Percentiles rank a stretch among this genome's conserved stretches.
Evolutionary conservation across 2,329 filamentous ascomycete species (phyloP).

Genomic region (Lachnellula willkommii): DNA sequence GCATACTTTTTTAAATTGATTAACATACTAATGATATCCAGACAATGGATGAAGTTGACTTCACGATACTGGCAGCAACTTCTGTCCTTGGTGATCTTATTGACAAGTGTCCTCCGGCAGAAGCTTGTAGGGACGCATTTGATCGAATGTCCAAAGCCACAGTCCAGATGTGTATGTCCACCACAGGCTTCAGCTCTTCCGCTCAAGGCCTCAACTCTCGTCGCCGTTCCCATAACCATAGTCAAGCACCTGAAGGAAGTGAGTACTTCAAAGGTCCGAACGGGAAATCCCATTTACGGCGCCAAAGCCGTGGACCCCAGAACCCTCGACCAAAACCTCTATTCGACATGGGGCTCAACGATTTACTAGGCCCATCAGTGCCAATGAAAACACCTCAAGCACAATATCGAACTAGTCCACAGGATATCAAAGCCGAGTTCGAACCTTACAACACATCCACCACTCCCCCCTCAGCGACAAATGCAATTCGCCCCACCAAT

Average conservation of each 20-base stretch:
- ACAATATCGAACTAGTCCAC: neutral
- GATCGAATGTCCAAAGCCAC: constrained; percentile 93
- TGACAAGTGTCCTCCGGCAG: constrained; percentile 89
- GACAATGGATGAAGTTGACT: constrained; percentile 95
- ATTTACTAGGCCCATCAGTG: constrained; percentile 23
- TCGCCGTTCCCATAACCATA: constrained; percentile 9
- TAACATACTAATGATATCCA: constrained; percentile 32
- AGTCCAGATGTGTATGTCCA: constrained; percentile 88
- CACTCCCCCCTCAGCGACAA: constrained; percentile 1
- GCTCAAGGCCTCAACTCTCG: constrained; percentile 23
- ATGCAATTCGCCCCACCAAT: neutral
- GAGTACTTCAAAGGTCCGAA: constrained; percentile 19
- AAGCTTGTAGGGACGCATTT: constrained; percentile 91
- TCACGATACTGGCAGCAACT: constrained; percentile 87
- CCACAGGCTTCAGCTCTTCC: constrained; percentile 40
- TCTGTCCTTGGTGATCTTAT: constrained; percentile 89
- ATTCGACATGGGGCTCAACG: constrained; percentile 32
- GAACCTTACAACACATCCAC: constrained; percentile 8
- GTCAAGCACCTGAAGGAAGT: neutral
- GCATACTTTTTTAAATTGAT: neutral
- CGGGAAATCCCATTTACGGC: constrained; percentile 4
- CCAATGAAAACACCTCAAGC: neutral
- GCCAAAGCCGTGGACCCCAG: constrained; percentile 13
- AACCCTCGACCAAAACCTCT: constrained; percentile 24
- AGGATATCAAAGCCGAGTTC: constrained; percentile 18